Evolutionary conservation across 2,329 filamentous ascomycete genomes (phyloP).

Genomic region (Scytalidium sp.): DNA sequence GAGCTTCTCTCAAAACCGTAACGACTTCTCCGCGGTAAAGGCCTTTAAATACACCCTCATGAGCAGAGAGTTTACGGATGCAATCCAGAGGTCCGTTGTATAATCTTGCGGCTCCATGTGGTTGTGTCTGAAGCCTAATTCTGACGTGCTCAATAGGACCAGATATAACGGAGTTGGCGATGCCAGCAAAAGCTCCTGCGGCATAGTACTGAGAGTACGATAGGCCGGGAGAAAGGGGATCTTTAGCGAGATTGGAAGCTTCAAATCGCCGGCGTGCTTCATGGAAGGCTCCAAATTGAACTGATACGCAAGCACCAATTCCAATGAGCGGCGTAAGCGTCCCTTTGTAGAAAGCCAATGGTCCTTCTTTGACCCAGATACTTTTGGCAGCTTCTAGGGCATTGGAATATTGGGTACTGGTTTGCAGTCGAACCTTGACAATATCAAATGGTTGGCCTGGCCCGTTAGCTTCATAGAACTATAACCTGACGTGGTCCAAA

Average conservation of each 20-base stretch:
- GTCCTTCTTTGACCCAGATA: conserved; percentile 86
- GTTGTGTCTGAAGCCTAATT: conserved; percentile 94
- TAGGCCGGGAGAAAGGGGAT: conserved; percentile 45
- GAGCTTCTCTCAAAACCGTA: conserved; percentile 83
- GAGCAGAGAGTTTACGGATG: conserved; percentile 73
- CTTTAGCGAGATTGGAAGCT: conserved; percentile 57
- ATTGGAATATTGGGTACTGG: conserved; percentile 74
- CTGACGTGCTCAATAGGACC: conserved; percentile 95
- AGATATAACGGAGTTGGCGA: conserved; percentile 86
- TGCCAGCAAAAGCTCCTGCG: conserved; percentile 85
- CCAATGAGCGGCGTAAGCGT: conserved; percentile 92
- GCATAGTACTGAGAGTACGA: conserved; percentile 85
- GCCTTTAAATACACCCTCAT: conserved; percentile 65
- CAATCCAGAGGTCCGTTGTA: conserved; percentile 89
- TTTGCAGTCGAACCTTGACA: conserved; percentile 96
- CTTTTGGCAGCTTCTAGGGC: conserved; percentile 77
- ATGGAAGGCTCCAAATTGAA: conserved; percentile 98
- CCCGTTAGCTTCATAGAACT: conserved; percentile 4
- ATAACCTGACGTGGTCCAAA: too few relatives aligned
- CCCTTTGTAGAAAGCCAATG: conserved; percentile 96
- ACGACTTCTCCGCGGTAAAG: conserved; percentile 87
- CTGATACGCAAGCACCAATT: conserved; percentile 95
- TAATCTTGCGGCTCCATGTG: conserved; percentile 74
- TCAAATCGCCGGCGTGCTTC: conserved; percentile 85
- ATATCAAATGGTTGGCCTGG: conserved; percentile 78